Conservation (phyloP, 2,329 filamentous ascomycete genomes). For the Lasiodiplodia theobromae region DNA sequence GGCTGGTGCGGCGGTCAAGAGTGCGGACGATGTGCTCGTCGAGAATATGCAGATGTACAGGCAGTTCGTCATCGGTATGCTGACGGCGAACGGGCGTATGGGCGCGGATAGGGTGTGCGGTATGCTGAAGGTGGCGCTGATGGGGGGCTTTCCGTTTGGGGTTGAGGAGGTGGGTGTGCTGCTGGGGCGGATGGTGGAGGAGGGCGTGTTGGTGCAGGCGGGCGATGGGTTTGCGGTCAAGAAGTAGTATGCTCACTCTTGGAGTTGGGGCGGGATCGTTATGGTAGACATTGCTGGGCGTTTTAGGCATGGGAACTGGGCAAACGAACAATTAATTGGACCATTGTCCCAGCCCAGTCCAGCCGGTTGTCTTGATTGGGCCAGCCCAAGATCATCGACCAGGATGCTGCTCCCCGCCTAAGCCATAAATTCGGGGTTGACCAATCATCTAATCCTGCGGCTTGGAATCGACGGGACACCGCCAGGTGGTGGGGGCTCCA, state of each 20-base stretch:
- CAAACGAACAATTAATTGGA: no score
- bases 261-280: no score
- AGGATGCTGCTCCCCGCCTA: no score
- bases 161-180: slow-evolving; percentile 88
- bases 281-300: background rate
- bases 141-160: slow-evolving; percentile 87
- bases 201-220: slow-evolving; percentile 40
- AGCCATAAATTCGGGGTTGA: no score
- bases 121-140: slow-evolving; percentile 94
- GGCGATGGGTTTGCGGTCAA: slow-evolving; percentile 45
- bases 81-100: slow-evolving; percentile 91
- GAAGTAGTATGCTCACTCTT: slow-evolving; percentile 32
- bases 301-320: no score
- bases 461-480: no score
- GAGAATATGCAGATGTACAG: slow-evolving; percentile 80
- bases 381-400: no score
- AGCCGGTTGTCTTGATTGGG: no score
- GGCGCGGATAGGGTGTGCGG: slow-evolving; percentile 80
- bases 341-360: no score
- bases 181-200: slow-evolving; percentile 71
- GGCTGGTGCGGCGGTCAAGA: slow-evolving; percentile 56
- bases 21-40: slow-evolving; percentile 65
- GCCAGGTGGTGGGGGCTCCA: no score
- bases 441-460: no score
- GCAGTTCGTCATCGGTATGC: slow-evolving; percentile 93